A percentile compares a stretch with the other conserved stretches of the same genome.
Evolutionary conservation across 768 basidiomycete genomes (phyloP).

Genomic region (Rhodosporidiobolus sp.): DNA sequence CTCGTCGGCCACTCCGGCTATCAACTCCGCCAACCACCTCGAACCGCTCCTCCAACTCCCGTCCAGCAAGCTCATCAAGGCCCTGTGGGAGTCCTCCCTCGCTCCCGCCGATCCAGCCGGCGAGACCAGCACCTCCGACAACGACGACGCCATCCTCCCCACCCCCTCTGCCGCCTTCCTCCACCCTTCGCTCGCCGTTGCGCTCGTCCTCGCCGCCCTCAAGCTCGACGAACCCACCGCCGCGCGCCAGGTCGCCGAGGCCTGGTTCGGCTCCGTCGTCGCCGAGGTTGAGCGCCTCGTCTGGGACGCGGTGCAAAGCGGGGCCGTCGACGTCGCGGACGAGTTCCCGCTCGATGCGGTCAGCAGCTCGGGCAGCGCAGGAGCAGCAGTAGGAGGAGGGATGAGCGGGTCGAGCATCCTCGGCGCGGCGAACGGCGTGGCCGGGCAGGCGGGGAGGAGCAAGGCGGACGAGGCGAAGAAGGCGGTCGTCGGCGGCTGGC

Average conservation of each 20-base stretch:
- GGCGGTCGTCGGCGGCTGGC: slow-evolving; percentile 27
- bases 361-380: neutral
- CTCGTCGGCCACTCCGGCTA: slow-evolving; percentile 6
- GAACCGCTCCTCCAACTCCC: slow-evolving; percentile 8
- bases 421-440: neutral
- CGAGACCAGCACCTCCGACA: no score
- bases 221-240: slow-evolving; percentile 23
- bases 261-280: slow-evolving; percentile 27
- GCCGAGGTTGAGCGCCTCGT: slow-evolving; percentile 28
- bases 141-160: slow-evolving; percentile 25
- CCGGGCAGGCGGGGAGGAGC: neutral
- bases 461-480: neutral
- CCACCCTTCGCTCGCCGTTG: slow-evolving; percentile 31
- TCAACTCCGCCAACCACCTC: neutral
- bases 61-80: slow-evolving; percentile 9
- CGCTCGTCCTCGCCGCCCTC: slow-evolving; percentile 36
- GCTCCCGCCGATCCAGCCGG: neutral
- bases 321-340: neutral
- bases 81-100: slow-evolving; percentile 15
- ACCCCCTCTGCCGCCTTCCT: slow-evolving; percentile 16
- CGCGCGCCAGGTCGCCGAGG: slow-evolving; percentile 27
- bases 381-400: neutral
- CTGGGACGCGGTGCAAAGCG: neutral
- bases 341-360: slow-evolving; percentile 22
- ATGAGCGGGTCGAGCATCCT: slow-evolving; percentile 11